Base-by-base conservation (phyloP, 495 filamentous ascomycete species). In the Tuber calosporum region DNA sequence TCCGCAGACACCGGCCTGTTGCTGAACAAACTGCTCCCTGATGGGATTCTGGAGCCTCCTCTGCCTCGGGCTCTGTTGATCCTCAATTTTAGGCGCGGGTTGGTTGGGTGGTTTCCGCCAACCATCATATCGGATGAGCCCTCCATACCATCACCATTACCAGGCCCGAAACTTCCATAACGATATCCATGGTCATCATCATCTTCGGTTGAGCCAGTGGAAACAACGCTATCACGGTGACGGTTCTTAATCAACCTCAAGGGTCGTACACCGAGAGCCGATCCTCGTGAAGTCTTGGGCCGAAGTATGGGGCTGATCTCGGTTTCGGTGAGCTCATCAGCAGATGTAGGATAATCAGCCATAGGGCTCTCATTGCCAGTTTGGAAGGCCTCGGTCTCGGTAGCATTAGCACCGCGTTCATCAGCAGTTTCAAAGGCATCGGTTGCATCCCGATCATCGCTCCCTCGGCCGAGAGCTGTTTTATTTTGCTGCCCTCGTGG, bases 301-400 rank as follows among this genome's bases (percentile, higher is more conserved):
- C 83, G 71, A 82, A 83, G 70, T 39, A 84, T 85, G 1, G 86
- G 80, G 62, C 83, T 87, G 72, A 82, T 86, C 80, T 97, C 94
- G 19, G 94, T 97, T 84, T 99, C 95, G 1, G 95, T 98, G 34
- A 92, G 85, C 30, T 90, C 91, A 75, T 90, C 92, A 69, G 90
- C 90, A 81, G 80, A 81, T 36, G 79, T 82, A 34, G 80, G 80
- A 58, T 90, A 93, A 73, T 91, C 91, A 45, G 90, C 92, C 71
- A 90, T 88, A 77, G 96, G 89, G 74, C 86, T 90, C 83, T 97
- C 95, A 30, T 88, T 86, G 36, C 92, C 93, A 20, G 95, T 97
- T 82, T 96, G 91, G 88, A 97, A 97, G 67, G 93, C 92, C 73
- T 98, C 95, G 41, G 92, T 97, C 83, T 97, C 94, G 7, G 90